A percentile compares a stretch with the other conserved stretches of the same genome.
Conservation (phyloP, 2,329 filamentous ascomycete genomes). For the Fusarium lyarnte region DNA sequence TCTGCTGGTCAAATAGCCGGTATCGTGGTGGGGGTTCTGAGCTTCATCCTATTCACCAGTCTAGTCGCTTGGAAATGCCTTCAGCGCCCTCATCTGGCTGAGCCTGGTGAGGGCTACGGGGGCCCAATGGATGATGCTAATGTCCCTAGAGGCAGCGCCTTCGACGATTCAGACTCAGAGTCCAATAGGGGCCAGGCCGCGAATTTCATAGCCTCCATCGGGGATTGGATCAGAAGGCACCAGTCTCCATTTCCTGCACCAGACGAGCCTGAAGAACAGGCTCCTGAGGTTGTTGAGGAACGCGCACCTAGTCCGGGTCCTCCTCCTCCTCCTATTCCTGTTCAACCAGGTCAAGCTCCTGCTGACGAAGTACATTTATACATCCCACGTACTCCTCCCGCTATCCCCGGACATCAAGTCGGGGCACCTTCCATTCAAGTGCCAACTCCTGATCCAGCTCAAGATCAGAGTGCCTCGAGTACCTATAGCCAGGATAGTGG, state of each 20-base stretch:
- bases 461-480: background rate
- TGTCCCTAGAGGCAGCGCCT: background rate
- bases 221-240: background rate
- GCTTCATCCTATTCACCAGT: background rate
- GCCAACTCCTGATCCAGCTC: background rate
- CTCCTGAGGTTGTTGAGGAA: background rate
- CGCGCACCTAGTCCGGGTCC: background rate
- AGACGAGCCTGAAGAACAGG: background rate
- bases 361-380: background rate
- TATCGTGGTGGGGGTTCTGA: background rate
- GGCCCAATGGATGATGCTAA: background rate
- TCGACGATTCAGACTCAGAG: background rate
- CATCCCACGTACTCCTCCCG: background rate
- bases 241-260: background rate
- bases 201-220: background rate
- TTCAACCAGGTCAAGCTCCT: background rate
- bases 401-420: background rate
- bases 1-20: background rate
- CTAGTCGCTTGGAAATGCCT: background rate
- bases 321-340: background rate
- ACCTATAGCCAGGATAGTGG: conserved; percentile 3
- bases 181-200: background rate
- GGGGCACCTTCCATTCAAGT: background rate
- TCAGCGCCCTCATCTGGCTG: background rate
- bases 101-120: background rate